Evolutionary conservation across 345 rosid genomes (phyloP).

Genomic region (Clausena lansium): DNA sequence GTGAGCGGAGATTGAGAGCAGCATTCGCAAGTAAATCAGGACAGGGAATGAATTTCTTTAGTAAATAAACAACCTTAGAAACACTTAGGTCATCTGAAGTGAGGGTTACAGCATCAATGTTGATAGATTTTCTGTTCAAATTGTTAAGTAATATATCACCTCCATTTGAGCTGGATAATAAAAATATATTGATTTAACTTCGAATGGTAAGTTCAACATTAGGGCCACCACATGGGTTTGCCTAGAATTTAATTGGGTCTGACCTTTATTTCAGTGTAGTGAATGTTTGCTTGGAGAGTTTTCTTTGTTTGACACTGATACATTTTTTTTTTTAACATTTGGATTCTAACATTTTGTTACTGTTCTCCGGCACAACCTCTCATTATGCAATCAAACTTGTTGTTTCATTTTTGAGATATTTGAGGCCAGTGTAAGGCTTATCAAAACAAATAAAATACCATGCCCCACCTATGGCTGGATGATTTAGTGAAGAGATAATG

Average conservation of each 20-base stretch:
- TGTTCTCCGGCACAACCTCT: not conserved
- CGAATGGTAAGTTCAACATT: not conserved
- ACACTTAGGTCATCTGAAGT: not conserved
- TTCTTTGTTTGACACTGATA: not conserved
- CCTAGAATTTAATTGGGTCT: not conserved
- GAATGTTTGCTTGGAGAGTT: not conserved
- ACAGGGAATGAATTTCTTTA: not conserved
- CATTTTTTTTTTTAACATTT: not conserved
- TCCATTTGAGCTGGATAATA: not conserved
- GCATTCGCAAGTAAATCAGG: not conserved
- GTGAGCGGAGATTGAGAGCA: not conserved
- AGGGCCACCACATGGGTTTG: not conserved
- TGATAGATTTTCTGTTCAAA: not conserved
- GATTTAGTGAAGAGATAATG: not conserved
- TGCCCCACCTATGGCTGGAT: not conserved
- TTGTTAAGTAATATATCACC: not conserved
- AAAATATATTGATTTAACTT: not conserved
- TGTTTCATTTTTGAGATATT: not conserved
- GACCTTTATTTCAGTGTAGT: not conserved
- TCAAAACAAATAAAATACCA: not conserved
- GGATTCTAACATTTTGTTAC: not conserved
- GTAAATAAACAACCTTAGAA: not conserved
- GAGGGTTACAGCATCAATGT: not conserved
- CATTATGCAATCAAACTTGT: not conserved
- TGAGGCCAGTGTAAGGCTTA: not conserved